These are phyloP conservation scores for Euptelea pleiosperma DNA, from an alignment of 164 flowering plant genomes.

Conservation along the genomic window DNA sequence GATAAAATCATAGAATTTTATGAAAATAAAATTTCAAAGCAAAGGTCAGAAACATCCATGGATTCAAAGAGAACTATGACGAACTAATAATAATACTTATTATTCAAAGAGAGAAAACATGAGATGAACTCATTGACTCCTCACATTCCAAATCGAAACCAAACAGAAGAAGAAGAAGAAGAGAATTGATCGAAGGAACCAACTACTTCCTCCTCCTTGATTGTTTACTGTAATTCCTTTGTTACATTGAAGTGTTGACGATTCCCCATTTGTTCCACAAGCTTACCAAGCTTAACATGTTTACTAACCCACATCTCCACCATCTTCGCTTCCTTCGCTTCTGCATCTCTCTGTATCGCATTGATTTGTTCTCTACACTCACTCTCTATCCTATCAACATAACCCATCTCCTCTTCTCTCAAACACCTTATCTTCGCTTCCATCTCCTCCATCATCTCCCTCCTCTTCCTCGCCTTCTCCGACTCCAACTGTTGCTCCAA, in stretches of 20 bases:
- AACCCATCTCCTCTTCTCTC: constrained; percentile 34
- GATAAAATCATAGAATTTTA: no score
- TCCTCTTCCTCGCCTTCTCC: constrained; percentile 35
- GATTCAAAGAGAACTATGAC: no score
- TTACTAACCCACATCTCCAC: constrained; percentile 30
- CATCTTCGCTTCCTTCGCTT: constrained; percentile 33
- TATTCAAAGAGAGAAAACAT: no score
- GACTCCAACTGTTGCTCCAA: constrained; percentile 44
- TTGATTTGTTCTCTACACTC: constrained; percentile 32
- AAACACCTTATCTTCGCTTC: constrained; percentile 32
- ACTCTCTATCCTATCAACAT: constrained; percentile 22
- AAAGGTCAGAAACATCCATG: no score
- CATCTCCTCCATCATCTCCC: constrained; percentile 40
- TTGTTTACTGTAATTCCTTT: not conserved
- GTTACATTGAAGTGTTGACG: not conserved
- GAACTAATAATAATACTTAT: no score
- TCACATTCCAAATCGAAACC: no score
- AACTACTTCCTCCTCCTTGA: no score
- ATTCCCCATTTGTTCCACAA: constrained; percentile 27
- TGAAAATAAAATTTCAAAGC: no score
- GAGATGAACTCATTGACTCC: no score
- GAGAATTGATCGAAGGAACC: no score
- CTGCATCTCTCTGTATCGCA: constrained; percentile 32
- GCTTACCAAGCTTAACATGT: constrained; percentile 29
- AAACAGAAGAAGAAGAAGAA: no score